A percentile compares a stretch with the other conserved stretches of the same genome.
These are phyloP conservation scores for Hypoxylon rickii DNA, from an alignment of 495 filamentous ascomycete genomes.

Conservation along the genomic window DNA sequence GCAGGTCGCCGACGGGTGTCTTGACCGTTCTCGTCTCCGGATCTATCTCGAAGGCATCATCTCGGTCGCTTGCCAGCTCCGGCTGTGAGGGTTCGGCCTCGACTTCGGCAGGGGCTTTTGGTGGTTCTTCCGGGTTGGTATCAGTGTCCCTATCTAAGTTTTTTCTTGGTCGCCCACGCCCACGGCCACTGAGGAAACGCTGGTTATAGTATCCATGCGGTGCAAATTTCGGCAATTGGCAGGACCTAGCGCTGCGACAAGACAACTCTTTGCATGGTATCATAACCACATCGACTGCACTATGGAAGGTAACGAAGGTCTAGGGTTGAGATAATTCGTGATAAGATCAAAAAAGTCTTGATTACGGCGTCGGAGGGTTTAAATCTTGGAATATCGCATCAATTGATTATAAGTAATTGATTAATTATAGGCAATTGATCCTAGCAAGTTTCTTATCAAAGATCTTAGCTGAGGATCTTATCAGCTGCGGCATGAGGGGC, in stretches of 20 bases:
- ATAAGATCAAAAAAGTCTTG: background rate
- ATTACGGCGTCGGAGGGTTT: no score
- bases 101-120: background rate
- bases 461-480: no score
- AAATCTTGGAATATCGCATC: no score
- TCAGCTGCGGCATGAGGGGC: no score
- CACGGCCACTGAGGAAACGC: no score
- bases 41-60: constrained; percentile 37
- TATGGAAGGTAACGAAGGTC: background rate
- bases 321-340: background rate
- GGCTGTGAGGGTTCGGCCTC: background rate
- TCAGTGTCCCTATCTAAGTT: no score
- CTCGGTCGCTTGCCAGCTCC: constrained; percentile 17
- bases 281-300: constrained; percentile 35
- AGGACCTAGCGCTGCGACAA: constrained; percentile 21
- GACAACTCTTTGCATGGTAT: constrained; percentile 36
- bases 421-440: no score
- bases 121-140: background rate
- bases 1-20: constrained; percentile 46
- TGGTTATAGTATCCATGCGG: no score
- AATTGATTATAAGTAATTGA: no score
- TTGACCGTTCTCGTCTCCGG: constrained; percentile 40
- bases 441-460: no score
- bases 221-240: no score
- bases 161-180: background rate